Percentiles rank a stretch among this genome's conserved stretches.
These are phyloP conservation scores for Rhynchosporium secalis DNA, from an alignment of 2,329 filamentous ascomycete species.

Conservation along the genomic window DNA sequence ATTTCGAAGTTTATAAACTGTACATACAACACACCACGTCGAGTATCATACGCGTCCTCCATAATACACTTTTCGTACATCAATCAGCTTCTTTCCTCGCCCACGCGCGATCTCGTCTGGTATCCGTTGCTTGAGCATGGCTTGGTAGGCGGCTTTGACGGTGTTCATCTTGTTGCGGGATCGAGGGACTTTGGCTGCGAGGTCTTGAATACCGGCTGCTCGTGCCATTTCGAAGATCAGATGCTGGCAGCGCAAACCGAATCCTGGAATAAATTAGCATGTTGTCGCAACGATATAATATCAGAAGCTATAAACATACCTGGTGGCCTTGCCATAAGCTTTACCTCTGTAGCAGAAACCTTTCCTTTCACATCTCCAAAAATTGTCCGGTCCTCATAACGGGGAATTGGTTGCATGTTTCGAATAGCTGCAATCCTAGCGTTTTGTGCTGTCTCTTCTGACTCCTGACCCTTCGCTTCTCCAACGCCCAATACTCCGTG, in stretches of 20 bases:
- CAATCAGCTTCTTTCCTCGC: conserved; percentile 90
- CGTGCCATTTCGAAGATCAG: conserved; percentile 95
- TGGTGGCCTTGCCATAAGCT: conserved; percentile 79
- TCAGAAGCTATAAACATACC: conserved; percentile 56
- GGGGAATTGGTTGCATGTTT: conserved; percentile 88
- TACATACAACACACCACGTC: conserved; percentile 11
- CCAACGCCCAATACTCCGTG: conserved; percentile 86
- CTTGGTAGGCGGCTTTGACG: conserved; percentile 85
- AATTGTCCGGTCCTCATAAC: conserved; percentile 91
- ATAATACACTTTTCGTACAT: conserved; percentile 97
- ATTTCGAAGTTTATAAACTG: conserved; percentile 43
- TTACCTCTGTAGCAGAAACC: conserved; percentile 82
- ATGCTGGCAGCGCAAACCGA: conserved; percentile 87
- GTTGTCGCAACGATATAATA: not conserved
- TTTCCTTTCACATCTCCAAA: conserved; percentile 83
- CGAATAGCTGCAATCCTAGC: conserved; percentile 79
- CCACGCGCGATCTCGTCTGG: conserved; percentile 89
- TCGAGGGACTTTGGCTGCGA: conserved; percentile 78
- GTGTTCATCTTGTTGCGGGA: conserved; percentile 97
- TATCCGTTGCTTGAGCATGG: conserved; percentile 77
- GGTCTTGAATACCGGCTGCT: conserved; percentile 80
- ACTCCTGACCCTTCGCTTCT: conserved; percentile 82
- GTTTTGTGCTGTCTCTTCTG: conserved; percentile 65
- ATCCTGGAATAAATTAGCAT: conserved; percentile 58
- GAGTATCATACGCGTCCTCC: conserved; percentile 54